These are phyloP conservation scores for Annulohypoxylon moriforme DNA, from an alignment of 495 filamentous ascomycete genomes.

Conservation along the genomic window DNA sequence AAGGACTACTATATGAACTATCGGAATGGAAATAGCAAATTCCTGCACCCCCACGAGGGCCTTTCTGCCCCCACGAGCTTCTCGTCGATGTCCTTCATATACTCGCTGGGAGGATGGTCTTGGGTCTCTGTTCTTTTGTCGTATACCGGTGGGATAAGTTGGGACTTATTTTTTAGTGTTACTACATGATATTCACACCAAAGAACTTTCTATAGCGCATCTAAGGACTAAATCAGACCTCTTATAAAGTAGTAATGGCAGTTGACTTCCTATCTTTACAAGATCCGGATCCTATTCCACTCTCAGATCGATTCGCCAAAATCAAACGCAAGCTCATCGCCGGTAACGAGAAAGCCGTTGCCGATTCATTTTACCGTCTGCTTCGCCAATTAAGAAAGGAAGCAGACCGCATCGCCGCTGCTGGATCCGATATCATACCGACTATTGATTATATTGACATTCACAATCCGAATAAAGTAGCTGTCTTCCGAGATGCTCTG, in stretches of 20 bases:
- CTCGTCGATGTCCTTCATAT: conserved; percentile 21
- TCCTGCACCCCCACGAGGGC: conserved; percentile 24
- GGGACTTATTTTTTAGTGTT: not conserved
- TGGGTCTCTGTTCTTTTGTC: conserved; percentile 10
- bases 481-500: conserved; percentile 59
- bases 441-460: conserved; percentile 70
- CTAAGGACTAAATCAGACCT: not conserved
- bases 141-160: conserved; percentile 3
- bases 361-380: conserved; percentile 74
- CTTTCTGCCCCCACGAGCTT: conserved; percentile 22
- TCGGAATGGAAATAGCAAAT: conserved; percentile 23
- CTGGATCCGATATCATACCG: conserved; percentile 63
- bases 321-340: conserved; percentile 72
- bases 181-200: not conserved
- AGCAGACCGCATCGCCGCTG: conserved; percentile 58
- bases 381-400: conserved; percentile 66
- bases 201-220: not conserved
- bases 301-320: conserved; percentile 75
- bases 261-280: conserved; percentile 35
- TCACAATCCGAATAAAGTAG: conserved; percentile 56
- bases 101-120: conserved; percentile 18
- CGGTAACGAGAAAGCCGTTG: conserved; percentile 70
- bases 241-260: conserved; percentile 31
- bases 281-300: conserved; percentile 58
- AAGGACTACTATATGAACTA: conserved; percentile 2